Conservation (phyloP, 2,329 filamentous ascomycete species). For the Aspergillus sp. region DNA sequence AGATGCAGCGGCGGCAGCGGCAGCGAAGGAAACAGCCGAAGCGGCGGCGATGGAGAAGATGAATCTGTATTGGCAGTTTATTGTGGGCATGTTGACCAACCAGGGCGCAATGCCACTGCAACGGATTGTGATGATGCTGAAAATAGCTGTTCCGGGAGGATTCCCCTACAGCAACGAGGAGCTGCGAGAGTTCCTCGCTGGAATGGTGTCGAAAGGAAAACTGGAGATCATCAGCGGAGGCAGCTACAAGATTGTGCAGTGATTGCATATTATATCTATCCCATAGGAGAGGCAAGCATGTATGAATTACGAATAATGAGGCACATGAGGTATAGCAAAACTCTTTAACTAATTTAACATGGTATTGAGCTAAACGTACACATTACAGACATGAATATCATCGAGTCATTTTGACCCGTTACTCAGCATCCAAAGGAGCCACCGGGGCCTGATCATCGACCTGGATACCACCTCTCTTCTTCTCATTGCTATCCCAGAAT, state of each 20-base stretch:
- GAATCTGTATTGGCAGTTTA: slow-evolving; percentile 85
- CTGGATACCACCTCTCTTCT: slow-evolving; percentile 87
- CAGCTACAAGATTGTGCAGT: slow-evolving; percentile 61
- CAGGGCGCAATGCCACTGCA: slow-evolving; percentile 78
- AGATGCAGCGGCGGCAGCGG: slow-evolving; percentile 39
- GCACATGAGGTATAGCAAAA: not conserved
- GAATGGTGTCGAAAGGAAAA: slow-evolving; percentile 73
- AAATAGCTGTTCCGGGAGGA: slow-evolving; percentile 83
- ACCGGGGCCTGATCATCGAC: slow-evolving; percentile 77
- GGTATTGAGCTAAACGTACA: slow-evolving; percentile 14
- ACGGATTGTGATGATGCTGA: slow-evolving; percentile 91
- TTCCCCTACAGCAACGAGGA: slow-evolving; percentile 91
- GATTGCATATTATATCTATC: not conserved
- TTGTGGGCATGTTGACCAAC: slow-evolving; percentile 93
- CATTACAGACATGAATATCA: slow-evolving; percentile 4
- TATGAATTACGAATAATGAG: slow-evolving; percentile 1
- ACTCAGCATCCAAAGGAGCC: slow-evolving; percentile 78
- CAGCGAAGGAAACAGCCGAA: slow-evolving; percentile 50
- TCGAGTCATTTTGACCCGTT: slow-evolving; percentile 22
- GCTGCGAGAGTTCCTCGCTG: slow-evolving; percentile 73
- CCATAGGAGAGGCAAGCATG: not conserved
- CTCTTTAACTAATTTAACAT: slow-evolving; percentile 5
- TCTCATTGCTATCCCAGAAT: slow-evolving; percentile 77
- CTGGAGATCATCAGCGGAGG: slow-evolving; percentile 68
- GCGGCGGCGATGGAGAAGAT: slow-evolving; percentile 68